A percentile compares a stretch with the other conserved stretches of the same genome.
These are phyloP conservation scores for Phytophthora hybrid DNA, from an alignment of 352 stramenopile species.

Conservation along the genomic window DNA sequence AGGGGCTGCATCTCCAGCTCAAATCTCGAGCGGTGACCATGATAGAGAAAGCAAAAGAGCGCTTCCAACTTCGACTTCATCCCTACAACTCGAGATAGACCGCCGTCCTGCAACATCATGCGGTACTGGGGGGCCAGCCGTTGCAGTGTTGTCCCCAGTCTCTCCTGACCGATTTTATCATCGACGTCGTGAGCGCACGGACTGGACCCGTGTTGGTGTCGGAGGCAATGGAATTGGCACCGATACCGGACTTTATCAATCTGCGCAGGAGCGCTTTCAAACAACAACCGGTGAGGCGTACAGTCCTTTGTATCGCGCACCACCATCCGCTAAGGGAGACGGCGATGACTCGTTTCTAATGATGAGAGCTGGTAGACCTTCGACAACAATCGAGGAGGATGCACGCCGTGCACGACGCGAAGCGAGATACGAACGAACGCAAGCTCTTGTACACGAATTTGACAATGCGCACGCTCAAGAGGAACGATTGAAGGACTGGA, in stretches of 20 bases:
- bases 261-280: conserved; percentile 56
- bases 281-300: conserved; percentile 65
- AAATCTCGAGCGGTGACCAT: conserved; percentile 3
- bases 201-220: conserved; percentile 83
- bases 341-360: conserved; percentile 47
- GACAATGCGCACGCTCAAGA: conserved; percentile 38
- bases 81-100: conserved; percentile 41
- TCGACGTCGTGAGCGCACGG: conserved; percentile 61
- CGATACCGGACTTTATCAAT: conserved; percentile 57
- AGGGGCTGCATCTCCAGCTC: conserved; percentile 1
- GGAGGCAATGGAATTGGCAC: conserved; percentile 63
- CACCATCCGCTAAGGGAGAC: conserved; percentile 18
- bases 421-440: conserved; percentile 55
- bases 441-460: conserved; percentile 49
- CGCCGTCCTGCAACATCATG: conserved; percentile 27
- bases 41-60: conserved; percentile 1
- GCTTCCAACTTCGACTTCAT: conserved; percentile 34
- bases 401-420: conserved; percentile 42
- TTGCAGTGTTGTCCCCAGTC: conserved; percentile 43
- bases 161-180: conserved; percentile 69
- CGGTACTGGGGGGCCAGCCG: conserved; percentile 19
- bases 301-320: conserved; percentile 54
- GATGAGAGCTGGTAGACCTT: conserved; percentile 41
- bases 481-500: conserved; percentile 62
- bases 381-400: conserved; percentile 46